Evolutionary conservation across 345 rosid species (phyloP), one percentile per base, ranked within the genome.

Genomic region (Hibiscus syriacus): DNA sequence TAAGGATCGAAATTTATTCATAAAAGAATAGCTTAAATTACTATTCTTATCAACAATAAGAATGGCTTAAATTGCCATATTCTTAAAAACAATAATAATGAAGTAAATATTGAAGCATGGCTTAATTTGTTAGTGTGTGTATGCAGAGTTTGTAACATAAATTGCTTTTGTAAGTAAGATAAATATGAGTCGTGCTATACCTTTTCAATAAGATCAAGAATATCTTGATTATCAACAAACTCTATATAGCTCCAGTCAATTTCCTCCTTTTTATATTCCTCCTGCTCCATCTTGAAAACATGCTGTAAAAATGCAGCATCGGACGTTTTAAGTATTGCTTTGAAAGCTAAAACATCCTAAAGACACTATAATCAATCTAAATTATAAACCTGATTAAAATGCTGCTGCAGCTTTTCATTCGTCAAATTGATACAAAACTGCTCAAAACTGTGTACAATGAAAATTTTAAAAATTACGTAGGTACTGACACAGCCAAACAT

Each of bases 231-330:
- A 76, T 94, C 99, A 67, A 94, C 74, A 64, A 94, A 94, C 41
- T 94, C 99, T 73, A 94, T 89, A 77, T 94, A 94, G 79, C 98
- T 94, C 99, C 99, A 94, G 78, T 91, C 86, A 77, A 94, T 94
- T 72, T 86, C 87, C 80, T 94, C 99, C 78, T 83, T 87, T 29
- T 91, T 91, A 82, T 93, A 93, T 79, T 93, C 98, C 74, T 90
- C 99, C 81, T 94, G 99, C 81, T 94, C 99, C 99, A 94, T 89
- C 76, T 94, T 94, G 77, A 94, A 94, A 58, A 94, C 98, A 78
- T 94, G 99, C 99, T 94, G 83, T 19, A 48, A 52, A n/a, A 50
- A 76, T 41, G 48, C 55, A 77, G 34, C 67, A 67, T 53, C 19
- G 25, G 49, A 46, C 26, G 39, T 6, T 60, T 70, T 67, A 67